Percentiles rank a stretch among this genome's conserved stretches.
phyloP scores from a whole-genome alignment of 2,329 filamentous ascomycete species.

The Colletotrichum orchidophilum region DNA sequence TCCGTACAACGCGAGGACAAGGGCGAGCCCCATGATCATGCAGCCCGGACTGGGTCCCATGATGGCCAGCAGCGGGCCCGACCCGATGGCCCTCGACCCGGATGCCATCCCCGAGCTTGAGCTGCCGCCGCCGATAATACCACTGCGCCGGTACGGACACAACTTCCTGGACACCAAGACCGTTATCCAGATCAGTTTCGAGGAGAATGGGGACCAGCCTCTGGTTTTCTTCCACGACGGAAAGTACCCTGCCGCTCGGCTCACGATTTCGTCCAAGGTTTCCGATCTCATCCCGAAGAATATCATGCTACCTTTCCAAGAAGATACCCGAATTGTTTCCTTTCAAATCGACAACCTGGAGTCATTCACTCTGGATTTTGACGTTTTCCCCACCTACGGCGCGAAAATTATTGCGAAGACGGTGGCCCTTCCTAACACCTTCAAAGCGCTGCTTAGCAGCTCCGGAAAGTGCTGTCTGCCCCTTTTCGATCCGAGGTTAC shows the following conservation, averaged over 20 bases:
- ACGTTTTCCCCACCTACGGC: constrained; percentile 96
- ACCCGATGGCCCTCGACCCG: constrained; percentile 75
- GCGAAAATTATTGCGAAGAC: constrained; percentile 98
- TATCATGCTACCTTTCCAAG: constrained; percentile 92
- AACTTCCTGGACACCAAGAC: constrained; percentile 99
- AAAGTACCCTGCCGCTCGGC: constrained; percentile 92
- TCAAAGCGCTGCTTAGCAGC: constrained; percentile 78
- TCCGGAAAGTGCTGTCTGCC: constrained; percentile 86
- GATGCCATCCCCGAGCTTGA: constrained; percentile 94
- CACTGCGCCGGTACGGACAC: constrained; percentile 91
- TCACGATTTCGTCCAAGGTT: constrained; percentile 96
- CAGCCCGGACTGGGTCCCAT: constrained; percentile 55
- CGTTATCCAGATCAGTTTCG: constrained; percentile 92
- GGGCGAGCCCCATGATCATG: constrained; percentile 54
- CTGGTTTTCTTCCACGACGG: constrained; percentile 97
- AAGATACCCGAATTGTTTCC: constrained; percentile 91
- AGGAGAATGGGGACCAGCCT: constrained; percentile 76
- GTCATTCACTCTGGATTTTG: constrained; percentile 93
- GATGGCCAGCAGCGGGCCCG: constrained; percentile 59
- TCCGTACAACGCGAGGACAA: constrained; percentile 59
- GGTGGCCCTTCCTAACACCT: constrained; percentile 88
- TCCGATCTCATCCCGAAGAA: constrained; percentile 97
- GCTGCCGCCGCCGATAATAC: constrained; percentile 94
- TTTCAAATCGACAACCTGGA: constrained; percentile 97
- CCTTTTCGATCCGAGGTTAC: constrained; percentile 89